phyloP scores from a whole-genome alignment of 2,329 filamentous ascomycete genomes.

The Colletotrichum eleusines region DNA sequence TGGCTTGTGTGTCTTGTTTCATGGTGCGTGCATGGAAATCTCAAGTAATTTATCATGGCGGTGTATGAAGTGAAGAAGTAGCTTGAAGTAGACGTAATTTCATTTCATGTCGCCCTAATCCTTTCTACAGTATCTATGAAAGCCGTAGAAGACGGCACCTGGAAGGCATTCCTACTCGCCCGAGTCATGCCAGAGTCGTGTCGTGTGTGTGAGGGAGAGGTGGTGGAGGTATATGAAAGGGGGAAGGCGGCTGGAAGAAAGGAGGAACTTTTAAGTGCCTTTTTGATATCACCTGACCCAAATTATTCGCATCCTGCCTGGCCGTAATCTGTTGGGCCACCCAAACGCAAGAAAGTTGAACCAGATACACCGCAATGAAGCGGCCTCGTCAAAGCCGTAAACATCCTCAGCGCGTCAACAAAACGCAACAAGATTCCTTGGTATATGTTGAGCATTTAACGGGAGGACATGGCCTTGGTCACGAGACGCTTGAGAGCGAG shows the following conservation, averaged over 20 bases:
- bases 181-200: constrained; percentile 37
- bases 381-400: constrained; percentile 43
- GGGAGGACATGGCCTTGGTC: constrained; percentile 97
- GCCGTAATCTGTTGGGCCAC: constrained; percentile 39
- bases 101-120: constrained; percentile 44
- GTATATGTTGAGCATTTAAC: constrained; percentile 65
- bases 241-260: constrained; percentile 40
- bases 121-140: constrained; percentile 44
- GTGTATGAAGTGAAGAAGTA: too few species aligned
- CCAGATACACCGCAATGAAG: constrained; percentile 45
- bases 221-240: constrained; percentile 38
- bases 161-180: constrained; percentile 38
- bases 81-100: constrained; percentile 43
- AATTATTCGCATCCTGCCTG: constrained; percentile 43
- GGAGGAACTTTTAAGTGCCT: constrained; percentile 43
- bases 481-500: constrained; percentile 96
- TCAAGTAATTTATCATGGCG: background rate
- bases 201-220: constrained; percentile 33
- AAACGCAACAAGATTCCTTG: constrained; percentile 21
- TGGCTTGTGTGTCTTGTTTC: background rate
- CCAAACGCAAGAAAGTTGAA: constrained; percentile 42
- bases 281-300: constrained; percentile 43
- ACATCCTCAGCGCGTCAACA: constrained; percentile 21
- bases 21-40: background rate
- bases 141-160: constrained; percentile 41